Evolutionary conservation across 2,329 filamentous ascomycete species (phyloP).

Genomic region (Pseudogymnoascus sp.): DNA sequence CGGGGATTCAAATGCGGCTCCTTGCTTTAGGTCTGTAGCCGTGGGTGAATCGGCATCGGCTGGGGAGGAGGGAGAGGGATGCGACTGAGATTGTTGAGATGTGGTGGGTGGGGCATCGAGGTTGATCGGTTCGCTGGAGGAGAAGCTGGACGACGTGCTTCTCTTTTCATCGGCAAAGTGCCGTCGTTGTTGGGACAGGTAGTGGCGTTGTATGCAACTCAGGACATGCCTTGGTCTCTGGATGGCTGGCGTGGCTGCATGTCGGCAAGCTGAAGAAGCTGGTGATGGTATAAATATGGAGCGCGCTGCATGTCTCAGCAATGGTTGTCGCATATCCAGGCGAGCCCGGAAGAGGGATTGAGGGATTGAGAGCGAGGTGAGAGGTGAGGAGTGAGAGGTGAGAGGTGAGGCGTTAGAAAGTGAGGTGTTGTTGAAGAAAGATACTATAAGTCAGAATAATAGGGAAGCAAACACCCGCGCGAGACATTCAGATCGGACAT

Average conservation of each 20-base stretch:
- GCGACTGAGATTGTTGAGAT: slow-evolving; percentile 8
- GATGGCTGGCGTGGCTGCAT: slow-evolving; percentile 16
- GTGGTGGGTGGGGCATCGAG: slow-evolving; percentile 9
- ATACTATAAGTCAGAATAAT: background rate
- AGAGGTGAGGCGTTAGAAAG: slow-evolving; percentile 11
- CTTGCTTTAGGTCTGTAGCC: slow-evolving; percentile 7
- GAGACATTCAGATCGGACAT: background rate
- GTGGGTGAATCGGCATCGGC: slow-evolving; percentile 5
- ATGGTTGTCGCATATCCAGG: slow-evolving; percentile 8
- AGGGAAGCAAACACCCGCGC: background rate
- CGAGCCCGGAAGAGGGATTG: slow-evolving; percentile 14
- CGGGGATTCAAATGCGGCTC: background rate
- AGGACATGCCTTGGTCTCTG: slow-evolving; percentile 18
- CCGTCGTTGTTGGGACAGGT: slow-evolving; percentile 22
- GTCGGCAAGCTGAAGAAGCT: slow-evolving; percentile 15
- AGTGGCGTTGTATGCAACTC: slow-evolving; percentile 36
- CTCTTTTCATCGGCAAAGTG: slow-evolving; percentile 27
- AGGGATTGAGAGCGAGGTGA: background rate
- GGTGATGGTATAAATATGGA: slow-evolving; percentile 14
- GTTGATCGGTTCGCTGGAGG: slow-evolving; percentile 9
- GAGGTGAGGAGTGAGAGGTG: background rate
- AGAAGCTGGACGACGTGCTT: slow-evolving; percentile 12
- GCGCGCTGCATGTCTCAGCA: slow-evolving; percentile 5
- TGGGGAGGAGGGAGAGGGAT: background rate
- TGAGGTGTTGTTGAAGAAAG: slow-evolving; percentile 11